Conservation (phyloP, 1,284 basidiomycete genomes). For the Ustilago bromivora region DNA sequence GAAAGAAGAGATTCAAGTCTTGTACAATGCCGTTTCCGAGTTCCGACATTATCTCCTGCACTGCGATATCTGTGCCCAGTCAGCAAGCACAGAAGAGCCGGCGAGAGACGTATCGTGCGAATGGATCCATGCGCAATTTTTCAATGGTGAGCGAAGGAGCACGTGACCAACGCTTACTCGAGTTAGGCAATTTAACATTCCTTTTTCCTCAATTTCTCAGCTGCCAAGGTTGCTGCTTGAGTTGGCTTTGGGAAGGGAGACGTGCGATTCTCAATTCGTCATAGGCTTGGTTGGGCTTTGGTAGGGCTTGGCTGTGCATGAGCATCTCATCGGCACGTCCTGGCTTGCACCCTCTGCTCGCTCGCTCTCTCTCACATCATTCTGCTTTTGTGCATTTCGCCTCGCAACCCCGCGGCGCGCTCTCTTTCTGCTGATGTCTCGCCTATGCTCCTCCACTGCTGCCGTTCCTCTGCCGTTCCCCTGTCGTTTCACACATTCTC, state of each 20-base stretch:
- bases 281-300: too few species aligned
- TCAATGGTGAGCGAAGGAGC: too few species aligned
- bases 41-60: background rate
- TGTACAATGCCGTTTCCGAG: conserved; percentile 1
- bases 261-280: too few species aligned
- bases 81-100: conserved; percentile 3
- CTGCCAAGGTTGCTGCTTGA: too few species aligned
- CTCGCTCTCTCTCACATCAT: conserved; percentile 13
- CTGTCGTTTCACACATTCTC: background rate
- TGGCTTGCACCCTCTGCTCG: conserved; percentile 14
- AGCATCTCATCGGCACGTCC: too few species aligned
- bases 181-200: too few species aligned
- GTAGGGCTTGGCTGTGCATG: too few species aligned
- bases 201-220: too few species aligned
- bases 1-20: too few species aligned
- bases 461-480: background rate
- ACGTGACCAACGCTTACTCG: too few species aligned
- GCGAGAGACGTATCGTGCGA: background rate
- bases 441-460: conserved; percentile 7
- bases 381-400: conserved; percentile 9
- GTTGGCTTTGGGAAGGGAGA: too few species aligned
- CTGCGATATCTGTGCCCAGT: background rate
- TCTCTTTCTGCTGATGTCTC: conserved; percentile 6
- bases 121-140: too few species aligned
- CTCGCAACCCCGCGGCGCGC: background rate